Evolutionary conservation across 192 early-diverging fungal species (phyloP).

Genomic region (Chytriomyces hyalinus): DNA sequence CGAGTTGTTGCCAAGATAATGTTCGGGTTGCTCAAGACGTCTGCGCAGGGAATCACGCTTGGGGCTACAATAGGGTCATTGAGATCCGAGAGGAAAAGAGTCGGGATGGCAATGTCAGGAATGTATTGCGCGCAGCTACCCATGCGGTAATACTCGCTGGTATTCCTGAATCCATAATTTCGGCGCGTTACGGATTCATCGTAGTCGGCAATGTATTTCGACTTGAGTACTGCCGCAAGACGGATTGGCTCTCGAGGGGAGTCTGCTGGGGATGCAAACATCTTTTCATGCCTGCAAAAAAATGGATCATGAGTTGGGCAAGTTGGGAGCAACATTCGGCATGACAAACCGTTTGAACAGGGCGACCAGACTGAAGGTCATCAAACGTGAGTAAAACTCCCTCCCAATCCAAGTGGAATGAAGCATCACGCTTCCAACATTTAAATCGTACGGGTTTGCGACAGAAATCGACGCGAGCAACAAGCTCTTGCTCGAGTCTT

Average conservation of each 20-base stretch:
- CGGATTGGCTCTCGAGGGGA: conserved; percentile 56
- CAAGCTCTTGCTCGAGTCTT: conserved; percentile 74
- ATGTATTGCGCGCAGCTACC: conserved; percentile 47
- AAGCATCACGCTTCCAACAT: conserved; percentile 52
- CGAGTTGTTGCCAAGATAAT: conserved; percentile 78
- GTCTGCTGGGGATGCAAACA: conserved; percentile 33
- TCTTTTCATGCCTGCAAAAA: conserved; percentile 30
- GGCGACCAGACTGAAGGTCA: conserved; percentile 62
- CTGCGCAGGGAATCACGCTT: conserved; percentile 72
- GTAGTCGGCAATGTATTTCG: conserved; percentile 75
- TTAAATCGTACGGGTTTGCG: conserved; percentile 86
- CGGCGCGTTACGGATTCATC: conserved; percentile 78
- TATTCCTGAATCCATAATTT: conserved; percentile 78
- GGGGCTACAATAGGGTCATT: conserved; percentile 86
- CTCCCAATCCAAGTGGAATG: conserved; percentile 61
- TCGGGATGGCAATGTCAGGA: conserved; percentile 71
- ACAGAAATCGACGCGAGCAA: conserved; percentile 79
- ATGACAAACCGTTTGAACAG: conserved; percentile 44
- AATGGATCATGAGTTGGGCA: neutral
- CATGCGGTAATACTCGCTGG: conserved; percentile 71
- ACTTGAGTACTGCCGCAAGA: conserved; percentile 55
- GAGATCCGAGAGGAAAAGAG: conserved; percentile 82
- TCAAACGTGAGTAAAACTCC: conserved; percentile 62
- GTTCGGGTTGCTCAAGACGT: conserved; percentile 77
- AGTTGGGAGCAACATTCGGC: neutral